Evolutionary conservation across 2,329 filamentous ascomycete genomes (phyloP).

Genomic region (Monosporascus ibericus): DNA sequence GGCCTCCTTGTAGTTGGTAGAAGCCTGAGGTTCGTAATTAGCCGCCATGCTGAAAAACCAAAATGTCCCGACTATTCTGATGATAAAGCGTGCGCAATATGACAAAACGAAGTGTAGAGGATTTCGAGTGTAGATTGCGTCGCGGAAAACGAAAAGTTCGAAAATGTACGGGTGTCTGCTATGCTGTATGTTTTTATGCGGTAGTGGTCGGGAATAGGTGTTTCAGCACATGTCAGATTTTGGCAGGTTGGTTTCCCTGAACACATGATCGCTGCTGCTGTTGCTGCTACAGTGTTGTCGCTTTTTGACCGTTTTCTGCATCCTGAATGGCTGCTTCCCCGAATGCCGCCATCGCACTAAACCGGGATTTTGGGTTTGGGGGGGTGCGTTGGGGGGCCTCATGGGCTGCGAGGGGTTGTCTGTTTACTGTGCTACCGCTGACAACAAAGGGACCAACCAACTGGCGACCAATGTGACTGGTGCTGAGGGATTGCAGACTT

Average conservation of each 20-base stretch:
- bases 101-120: neutral
- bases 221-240: neutral
- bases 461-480: neutral
- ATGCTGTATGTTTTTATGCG: neutral
- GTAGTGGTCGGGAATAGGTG: neutral
- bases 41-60: conserved; percentile 20
- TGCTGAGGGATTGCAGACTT: neutral
- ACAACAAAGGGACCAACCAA: neutral
- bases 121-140: neutral
- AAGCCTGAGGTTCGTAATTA: conserved; percentile 48
- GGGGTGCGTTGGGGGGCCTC: neutral
- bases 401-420: neutral
- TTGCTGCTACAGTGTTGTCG: neutral
- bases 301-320: neutral
- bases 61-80: neutral
- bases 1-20: conserved; percentile 99
- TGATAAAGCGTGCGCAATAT: neutral
- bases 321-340: conserved; percentile 16
- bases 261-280: neutral
- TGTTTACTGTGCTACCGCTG: neutral
- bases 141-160: neutral
- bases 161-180: neutral
- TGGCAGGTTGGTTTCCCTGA: neutral
- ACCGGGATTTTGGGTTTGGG: conserved; percentile 12
- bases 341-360: conserved; percentile 19